phyloP scores from a whole-genome alignment of 768 basidiomycete species.

The Boletus subcaerulescens region DNA sequence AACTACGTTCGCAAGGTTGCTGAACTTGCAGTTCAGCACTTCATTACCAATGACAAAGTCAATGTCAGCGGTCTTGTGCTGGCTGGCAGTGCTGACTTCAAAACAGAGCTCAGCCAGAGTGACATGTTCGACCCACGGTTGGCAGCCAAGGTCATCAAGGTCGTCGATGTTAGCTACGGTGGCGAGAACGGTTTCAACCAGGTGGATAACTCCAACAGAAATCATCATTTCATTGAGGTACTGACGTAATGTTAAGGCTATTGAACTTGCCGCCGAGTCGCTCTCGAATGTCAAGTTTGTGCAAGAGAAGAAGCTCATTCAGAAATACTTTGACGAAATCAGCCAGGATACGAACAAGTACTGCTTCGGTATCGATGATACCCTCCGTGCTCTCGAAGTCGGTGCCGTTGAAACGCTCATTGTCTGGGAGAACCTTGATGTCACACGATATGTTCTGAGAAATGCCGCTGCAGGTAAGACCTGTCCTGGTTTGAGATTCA shows the following conservation, averaged over 20 bases:
- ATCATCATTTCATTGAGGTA: background rate
- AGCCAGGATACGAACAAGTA: constrained; percentile 95
- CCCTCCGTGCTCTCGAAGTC: constrained; percentile 92
- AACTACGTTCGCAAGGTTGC: constrained; percentile 99
- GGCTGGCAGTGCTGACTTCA: constrained; percentile 97
- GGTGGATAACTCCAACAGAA: constrained; percentile 39
- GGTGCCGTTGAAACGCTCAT: constrained; percentile 96
- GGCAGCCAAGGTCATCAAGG: constrained; percentile 90
- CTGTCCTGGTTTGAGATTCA: constrained; percentile 6
- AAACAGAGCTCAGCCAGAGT: constrained; percentile 93
- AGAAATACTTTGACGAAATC: constrained; percentile 99
- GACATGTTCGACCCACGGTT: constrained; percentile 94
- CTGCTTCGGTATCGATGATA: constrained; percentile 97
- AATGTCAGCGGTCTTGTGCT: constrained; percentile 95
- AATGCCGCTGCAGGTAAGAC: constrained; percentile 83
- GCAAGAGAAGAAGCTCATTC: constrained; percentile 97
- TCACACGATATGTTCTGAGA: constrained; percentile 81
- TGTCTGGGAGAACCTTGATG: constrained; percentile 97
- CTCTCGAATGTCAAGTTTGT: constrained; percentile 99
- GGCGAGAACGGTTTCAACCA: constrained; percentile 99
- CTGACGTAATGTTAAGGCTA: constrained; percentile 55
- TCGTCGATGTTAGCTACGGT: constrained; percentile 98
- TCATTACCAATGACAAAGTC: constrained; percentile 96
- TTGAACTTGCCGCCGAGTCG: constrained; percentile 94
- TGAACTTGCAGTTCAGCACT: constrained; percentile 95